Evolutionary conservation across 768 basidiomycete species (phyloP), one percentile per base, ranked within the genome.

Genomic region (Rhizopogon vulgaris): DNA sequence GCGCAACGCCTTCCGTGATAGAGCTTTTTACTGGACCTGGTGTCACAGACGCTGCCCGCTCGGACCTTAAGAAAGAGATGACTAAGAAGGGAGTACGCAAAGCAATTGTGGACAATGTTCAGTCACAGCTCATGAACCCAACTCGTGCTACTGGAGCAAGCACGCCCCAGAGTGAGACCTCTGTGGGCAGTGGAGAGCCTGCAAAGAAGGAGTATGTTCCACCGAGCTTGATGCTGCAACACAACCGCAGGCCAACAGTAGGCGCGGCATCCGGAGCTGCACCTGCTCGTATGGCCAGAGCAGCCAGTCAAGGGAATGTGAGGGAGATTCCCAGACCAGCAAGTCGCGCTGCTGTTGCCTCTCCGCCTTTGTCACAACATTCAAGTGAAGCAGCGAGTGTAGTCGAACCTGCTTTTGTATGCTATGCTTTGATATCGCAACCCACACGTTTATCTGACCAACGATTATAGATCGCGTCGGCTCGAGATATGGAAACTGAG

Each of bases 41-140:
- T 4, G 90, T 92, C 12, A 83, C 85, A 3, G 87, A 94, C 63
- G 84, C 83, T 7, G 96, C 96, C 3, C 84, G 90, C 48, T 82
- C 93, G 4, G 95, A 98, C 66, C 75, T 98, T 49, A 97, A 96
- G 77, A 94, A 92, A 63, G 87, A 92, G 64, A 77, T 98, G 77
- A 67, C 77, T 2, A 91, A 87, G 72, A 90, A 90, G 66, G 79
- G 80, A 38, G 89, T 96, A 39, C 80, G 92, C 32, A 95, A 94
- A 70, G 80, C 83, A 4, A 94, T 94, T 41, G 82, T 86, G 12
- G 94, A 97, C 55, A 76, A 76, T 48, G 82, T 98, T 14, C 76
- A 94, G 6, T 69, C 74, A 49, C 85, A 83, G 64, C 73, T 92
- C 18, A 72, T 91, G 47, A 60, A 64, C 32, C 59, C 63, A 41